Evolutionary conservation across 129 eudicot genomes (phyloP), one percentile per base, ranked within the genome.

Genomic region (Centrapalus pauciflorus): DNA sequence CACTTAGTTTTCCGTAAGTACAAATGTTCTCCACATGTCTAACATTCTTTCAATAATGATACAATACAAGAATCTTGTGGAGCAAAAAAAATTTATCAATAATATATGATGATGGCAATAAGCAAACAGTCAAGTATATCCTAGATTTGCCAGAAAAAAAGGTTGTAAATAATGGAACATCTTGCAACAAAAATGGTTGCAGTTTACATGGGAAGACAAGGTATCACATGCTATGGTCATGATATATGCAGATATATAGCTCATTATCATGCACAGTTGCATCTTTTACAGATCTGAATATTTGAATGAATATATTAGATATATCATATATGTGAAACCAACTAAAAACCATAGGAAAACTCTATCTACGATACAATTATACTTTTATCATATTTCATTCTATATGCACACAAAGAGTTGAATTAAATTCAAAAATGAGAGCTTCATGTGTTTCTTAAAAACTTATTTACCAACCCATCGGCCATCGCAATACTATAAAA

Each of bases 331-430:
- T 29, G 37, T 10, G 7, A 46, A 4, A 60, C 7, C 38, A 21
- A 30, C 21, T 60, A 60, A 7, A 59, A 32, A 49, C 61, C 17
- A n/a, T 30, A 32, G 38, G 60, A 71, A 23, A 58, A 29, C n/a
- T 40, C 58, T 43, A 45, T 59, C 9, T 45, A 59, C 48, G 35
- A 28, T 34, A 30, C 24, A 57, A 11, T 11, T 56, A 41, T 38
- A 9, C 25, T 34, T 12, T 21, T 67, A 23, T 52, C 14, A 48
- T 5, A 32, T 69, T 69, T 3, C 7, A 55, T 16, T 14, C 41
- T 3, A 11, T 29, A 20, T 56, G 33, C 40, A 41, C 23, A 70
- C 33, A 68, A 35, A 21, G 33, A 70, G 13, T 19, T 7, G 37
- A 43, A 27, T 28, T n/a, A 45, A 28, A 9, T 27, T 70, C 21